A percentile compares a stretch with the other conserved stretches of the same genome.
These are phyloP conservation scores for Fusarium decemcellulare DNA, from an alignment of 2,329 filamentous ascomycete genomes.

Conservation along the genomic window DNA sequence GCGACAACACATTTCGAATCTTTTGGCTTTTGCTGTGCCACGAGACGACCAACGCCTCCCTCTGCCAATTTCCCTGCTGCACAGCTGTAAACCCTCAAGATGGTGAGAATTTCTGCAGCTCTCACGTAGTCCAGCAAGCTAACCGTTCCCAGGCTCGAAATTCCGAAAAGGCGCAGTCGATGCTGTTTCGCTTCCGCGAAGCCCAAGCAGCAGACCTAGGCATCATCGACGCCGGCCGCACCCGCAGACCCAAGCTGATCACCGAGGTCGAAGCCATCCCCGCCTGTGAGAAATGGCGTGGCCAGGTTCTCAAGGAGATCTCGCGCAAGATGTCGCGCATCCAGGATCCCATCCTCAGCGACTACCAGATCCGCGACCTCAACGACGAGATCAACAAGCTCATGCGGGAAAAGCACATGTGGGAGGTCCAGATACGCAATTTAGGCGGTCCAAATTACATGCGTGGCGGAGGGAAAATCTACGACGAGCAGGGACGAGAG, in stretches of 20 bases:
- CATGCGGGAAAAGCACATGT: slow-evolving; percentile 99
- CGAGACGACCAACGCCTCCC: slow-evolving; percentile 14
- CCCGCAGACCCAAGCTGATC: slow-evolving; percentile 91
- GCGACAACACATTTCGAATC: slow-evolving; percentile 29
- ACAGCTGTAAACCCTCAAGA: slow-evolving; percentile 42
- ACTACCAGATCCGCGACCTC: slow-evolving; percentile 97
- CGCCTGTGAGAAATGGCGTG: slow-evolving; percentile 96
- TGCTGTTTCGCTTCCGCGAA: slow-evolving; percentile 99
- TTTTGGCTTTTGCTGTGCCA: slow-evolving; percentile 20
- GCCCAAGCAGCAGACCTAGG: slow-evolving; percentile 96
- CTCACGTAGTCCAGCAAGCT: background rate
- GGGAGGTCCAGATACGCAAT: slow-evolving; percentile 97
- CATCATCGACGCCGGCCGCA: slow-evolving; percentile 93
- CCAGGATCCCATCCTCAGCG: slow-evolving; percentile 90
- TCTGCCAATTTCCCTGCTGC: slow-evolving; percentile 6
- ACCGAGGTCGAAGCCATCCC: slow-evolving; percentile 88
- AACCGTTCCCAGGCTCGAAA: slow-evolving; percentile 83
- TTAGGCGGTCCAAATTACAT: slow-evolving; percentile 98
- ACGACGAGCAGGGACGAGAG: slow-evolving; percentile 81
- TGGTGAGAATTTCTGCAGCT: slow-evolving; percentile 30
- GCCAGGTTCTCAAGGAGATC: slow-evolving; percentile 97
- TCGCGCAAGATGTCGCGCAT: slow-evolving; percentile 97
- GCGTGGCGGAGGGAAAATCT: slow-evolving; percentile 78
- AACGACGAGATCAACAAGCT: slow-evolving; percentile 99
- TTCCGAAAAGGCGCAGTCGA: slow-evolving; percentile 98